Base-by-base conservation (phyloP, 306 rosid species). In the Begonia masoniana region DNA sequence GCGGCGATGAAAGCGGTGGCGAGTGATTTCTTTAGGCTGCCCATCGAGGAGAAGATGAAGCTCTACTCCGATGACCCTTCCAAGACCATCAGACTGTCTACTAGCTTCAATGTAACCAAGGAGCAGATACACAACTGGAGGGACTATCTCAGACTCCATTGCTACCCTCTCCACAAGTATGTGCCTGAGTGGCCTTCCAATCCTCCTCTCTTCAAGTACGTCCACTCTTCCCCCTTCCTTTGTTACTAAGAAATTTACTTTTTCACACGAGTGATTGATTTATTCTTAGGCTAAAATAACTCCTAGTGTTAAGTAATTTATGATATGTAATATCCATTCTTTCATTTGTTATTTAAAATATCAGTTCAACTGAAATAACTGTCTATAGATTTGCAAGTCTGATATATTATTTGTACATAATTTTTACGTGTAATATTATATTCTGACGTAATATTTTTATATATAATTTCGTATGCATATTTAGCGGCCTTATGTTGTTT, bases 61-160 rank as follows among this genome's bases (percentile, higher is more conserved):
- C 17, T 92, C 43, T 91, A 91, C 43, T 91, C 99, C 0, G 94
- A 91, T 8, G 99, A 91, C 23, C 94, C 99, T 0, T 58, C 95
- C 0, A 91, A 83, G 71, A 91, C 96, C 13, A 55, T 69, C 64
- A 86, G 99, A 46, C 55, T 92, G 0, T 92, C 96, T 0, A 86
- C 99, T 0, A 92, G 99, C 65, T 92, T 83, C 57, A 86, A 92
- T 46, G 78, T 92, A 9, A 82, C 58, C 0, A 92, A 83, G 52
- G 96, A 86, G 55, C 58, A 58, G 1, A 83, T 92, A 2, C 96
- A 77, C 55, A 92, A 92, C 35, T 92, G 96, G 99, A 86, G 99
- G 47, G 99, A 92, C 53, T 92, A 83, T 52, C 94, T 92, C 6
- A 63, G 99, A 10, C 94, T 91, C 45, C 99, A 91, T 61, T 91